These are phyloP conservation scores for Sporobolomyces pararoseus DNA, from an alignment of 768 basidiomycete genomes.

Conservation along the genomic window DNA sequence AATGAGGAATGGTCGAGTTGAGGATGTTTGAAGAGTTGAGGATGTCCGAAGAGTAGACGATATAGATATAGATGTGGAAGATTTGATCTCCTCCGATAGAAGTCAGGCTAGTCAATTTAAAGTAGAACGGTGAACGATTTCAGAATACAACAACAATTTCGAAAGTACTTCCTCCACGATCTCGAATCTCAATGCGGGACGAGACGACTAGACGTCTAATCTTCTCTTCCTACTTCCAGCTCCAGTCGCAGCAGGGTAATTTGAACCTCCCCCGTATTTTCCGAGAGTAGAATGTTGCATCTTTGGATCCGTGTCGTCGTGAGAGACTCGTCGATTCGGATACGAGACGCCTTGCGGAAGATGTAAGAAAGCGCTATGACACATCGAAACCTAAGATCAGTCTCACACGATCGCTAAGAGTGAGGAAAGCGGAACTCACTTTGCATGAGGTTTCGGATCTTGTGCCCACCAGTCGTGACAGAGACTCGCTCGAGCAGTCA, in stretches of 20 bases:
- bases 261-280: constrained; percentile 22
- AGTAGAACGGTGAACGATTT: too few relatives aligned
- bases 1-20: too few relatives aligned
- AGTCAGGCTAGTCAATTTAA: too few relatives aligned
- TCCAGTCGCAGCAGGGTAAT: background rate
- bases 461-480: constrained; percentile 88
- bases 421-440: constrained; percentile 57
- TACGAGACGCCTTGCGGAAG: constrained; percentile 66
- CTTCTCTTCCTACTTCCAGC: background rate
- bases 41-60: too few relatives aligned
- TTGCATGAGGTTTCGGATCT: constrained; percentile 76
- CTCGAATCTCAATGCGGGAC: background rate
- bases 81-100: too few relatives aligned
- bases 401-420: background rate
- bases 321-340: constrained; percentile 80
- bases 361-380: constrained; percentile 66
- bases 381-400: background rate
- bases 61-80: background rate
- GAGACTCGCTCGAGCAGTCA: constrained; percentile 77
- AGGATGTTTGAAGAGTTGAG: too few relatives aligned
- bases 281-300: constrained; percentile 29
- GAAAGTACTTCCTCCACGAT: background rate
- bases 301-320: constrained; percentile 62
- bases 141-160: background rate
- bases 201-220: too few relatives aligned